phyloP scores from a whole-genome alignment of 1,139 yeast genomes.

The Groenewaldozyma auringiensis region DNA sequence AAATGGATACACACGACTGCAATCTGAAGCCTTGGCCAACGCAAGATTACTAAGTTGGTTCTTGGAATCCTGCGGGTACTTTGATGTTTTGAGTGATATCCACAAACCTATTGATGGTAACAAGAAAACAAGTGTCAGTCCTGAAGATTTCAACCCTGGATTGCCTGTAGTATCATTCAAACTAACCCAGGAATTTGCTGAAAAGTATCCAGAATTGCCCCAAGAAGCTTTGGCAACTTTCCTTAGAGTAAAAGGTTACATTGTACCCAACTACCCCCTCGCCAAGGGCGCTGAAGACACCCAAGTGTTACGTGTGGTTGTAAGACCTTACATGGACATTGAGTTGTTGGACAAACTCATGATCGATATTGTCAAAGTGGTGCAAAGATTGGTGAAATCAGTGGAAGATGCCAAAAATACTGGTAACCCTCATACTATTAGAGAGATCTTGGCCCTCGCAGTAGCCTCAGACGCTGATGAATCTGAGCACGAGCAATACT shows the following conservation, averaged over 20 bases:
- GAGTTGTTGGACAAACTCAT: slow-evolving; percentile 68
- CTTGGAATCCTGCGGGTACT: slow-evolving; percentile 58
- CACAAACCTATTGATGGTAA: slow-evolving; percentile 40
- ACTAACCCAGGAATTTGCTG: slow-evolving; percentile 50
- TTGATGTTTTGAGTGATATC: slow-evolving; percentile 68
- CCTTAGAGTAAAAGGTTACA: slow-evolving; percentile 76
- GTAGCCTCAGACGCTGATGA: slow-evolving; percentile 22
- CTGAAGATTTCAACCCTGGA: slow-evolving; percentile 53
- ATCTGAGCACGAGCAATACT: slow-evolving; percentile 24
- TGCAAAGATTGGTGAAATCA: slow-evolving; percentile 47
- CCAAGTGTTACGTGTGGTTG: slow-evolving; percentile 81
- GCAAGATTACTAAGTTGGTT: slow-evolving; percentile 62
- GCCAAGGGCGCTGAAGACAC: slow-evolving; percentile 48
- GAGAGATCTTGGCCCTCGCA: slow-evolving; percentile 16
- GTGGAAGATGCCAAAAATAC: slow-evolving; percentile 22
- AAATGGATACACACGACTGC: slow-evolving; percentile 60
- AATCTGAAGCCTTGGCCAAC: slow-evolving; percentile 55
- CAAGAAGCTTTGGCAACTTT: slow-evolving; percentile 68
- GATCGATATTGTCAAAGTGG: slow-evolving; percentile 52
- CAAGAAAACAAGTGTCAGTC: slow-evolving; percentile 23
- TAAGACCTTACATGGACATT: slow-evolving; percentile 61
- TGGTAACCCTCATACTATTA: slow-evolving; percentile 8
- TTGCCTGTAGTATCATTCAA: slow-evolving; percentile 87
- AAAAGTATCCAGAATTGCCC: slow-evolving; percentile 72
- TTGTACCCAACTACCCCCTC: slow-evolving; percentile 82